Evolutionary conservation across 2,329 filamentous ascomycete species (phyloP), one percentile per base, ranked within the genome.

Genomic region (Penicillium oxalicum): DNA sequence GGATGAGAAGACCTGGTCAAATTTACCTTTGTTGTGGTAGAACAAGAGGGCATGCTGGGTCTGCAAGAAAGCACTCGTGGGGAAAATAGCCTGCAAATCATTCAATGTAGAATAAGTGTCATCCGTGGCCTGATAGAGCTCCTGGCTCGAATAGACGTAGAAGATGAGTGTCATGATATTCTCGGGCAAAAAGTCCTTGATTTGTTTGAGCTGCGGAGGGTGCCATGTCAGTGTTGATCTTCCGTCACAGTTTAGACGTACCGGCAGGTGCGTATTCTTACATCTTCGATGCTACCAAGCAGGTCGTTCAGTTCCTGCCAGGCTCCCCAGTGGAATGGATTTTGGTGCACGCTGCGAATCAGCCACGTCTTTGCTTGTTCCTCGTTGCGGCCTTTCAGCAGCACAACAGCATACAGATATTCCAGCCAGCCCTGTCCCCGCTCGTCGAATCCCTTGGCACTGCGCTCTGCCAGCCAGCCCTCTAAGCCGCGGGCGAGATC

Each of bases 121-220:
- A 1, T 87, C 80, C 0, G 84, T 87, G 42, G 88, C 86, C 64
- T 95, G 89, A 62, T 94, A 96, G 5, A 98, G 82, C 69, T 96
- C 91, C 57, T 97, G 84, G 8, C 86, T 93, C 34, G 88, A 88
- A 66, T 95, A 84, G 28, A 96, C 81, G 63, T 95, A 88, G 70
- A 97, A 98, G 66, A 98, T 90, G 68, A 89, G 88, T 5, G 89
- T 88, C 73, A 95, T 87, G 60, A 98, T 87, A 64, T 95, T 94
- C 59, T 88, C 85, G 1, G 93, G 91, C 28, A 96, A 78, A 49
- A 85, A 81, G 33, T 81, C 77, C 49, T 83, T 77, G 47, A 91
- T 79, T 60, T 81, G 79, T 63, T 86, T 86, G 49, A 94, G 74
- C 86, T 91, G 61, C 18, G 2, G 18, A 18, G 18, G 12, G 13